Evolutionary conservation across 2,329 filamentous ascomycete species (phyloP).

Genomic region (Aspergillus ibericus): DNA sequence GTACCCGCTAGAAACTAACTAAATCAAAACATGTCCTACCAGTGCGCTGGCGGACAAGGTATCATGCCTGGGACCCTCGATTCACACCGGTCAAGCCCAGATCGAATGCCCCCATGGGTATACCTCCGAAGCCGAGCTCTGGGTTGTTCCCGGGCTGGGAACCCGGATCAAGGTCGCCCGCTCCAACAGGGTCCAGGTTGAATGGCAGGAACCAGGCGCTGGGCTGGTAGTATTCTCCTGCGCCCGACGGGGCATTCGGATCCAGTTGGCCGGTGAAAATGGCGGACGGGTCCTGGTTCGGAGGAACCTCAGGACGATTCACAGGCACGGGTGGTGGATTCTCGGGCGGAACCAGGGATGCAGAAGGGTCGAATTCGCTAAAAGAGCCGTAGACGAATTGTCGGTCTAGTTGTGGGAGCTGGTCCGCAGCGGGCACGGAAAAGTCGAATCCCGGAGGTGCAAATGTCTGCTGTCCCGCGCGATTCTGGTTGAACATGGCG

Average conservation of each 20-base stretch:
- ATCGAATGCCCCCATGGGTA: conserved; percentile 30
- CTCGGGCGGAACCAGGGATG: conserved; percentile 31
- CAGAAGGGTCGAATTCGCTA: conserved; percentile 50
- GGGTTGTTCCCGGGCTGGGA: conserved; percentile 11
- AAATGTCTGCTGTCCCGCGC: conserved; percentile 25
- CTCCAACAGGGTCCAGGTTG: conserved; percentile 69
- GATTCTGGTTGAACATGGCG: conserved; percentile 33
- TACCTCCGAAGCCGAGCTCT: conserved; percentile 25
- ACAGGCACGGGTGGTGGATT: conserved; percentile 30
- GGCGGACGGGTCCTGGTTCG: conserved; percentile 22
- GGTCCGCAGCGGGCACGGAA: conserved; percentile 37
- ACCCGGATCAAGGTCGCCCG: conserved; percentile 17
- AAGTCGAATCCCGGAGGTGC: conserved; percentile 40
- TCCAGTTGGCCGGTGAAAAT: conserved; percentile 40
- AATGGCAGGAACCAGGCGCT: conserved; percentile 92
- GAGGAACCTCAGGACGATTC: conserved; percentile 24
- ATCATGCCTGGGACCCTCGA: conserved; percentile 14
- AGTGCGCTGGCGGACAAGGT: background rate
- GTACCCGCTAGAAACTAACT: background rate
- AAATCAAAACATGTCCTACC: background rate
- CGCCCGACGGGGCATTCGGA: conserved; percentile 34
- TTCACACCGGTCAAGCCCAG: conserved; percentile 26
- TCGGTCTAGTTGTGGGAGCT: conserved; percentile 68
- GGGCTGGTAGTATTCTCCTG: conserved; percentile 42
- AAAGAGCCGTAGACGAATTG: conserved; percentile 77